Conservation (phyloP, 768 basidiomycete genomes). For the Leucogyrophana mollusca region DNA sequence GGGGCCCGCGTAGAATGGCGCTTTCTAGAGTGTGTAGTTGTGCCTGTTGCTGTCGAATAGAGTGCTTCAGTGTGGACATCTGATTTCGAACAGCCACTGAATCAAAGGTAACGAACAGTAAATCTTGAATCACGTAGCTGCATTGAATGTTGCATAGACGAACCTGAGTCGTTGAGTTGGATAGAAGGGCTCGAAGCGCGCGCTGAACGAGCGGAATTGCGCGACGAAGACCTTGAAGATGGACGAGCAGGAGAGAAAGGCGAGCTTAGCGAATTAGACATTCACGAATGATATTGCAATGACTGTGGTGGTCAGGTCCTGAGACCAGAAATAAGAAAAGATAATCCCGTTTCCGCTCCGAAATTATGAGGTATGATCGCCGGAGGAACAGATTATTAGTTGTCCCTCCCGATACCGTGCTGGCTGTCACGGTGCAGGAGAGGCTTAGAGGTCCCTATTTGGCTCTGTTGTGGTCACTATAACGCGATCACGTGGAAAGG, state of each 20-base stretch:
- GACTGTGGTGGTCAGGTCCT: conserved; percentile 20
- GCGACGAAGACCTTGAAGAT: conserved; percentile 48
- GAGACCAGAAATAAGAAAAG: conserved; percentile 14
- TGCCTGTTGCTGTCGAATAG: conserved; percentile 81
- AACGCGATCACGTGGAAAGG: conserved; percentile 27
- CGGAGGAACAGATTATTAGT: not conserved
- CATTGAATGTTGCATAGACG: conserved; percentile 25
- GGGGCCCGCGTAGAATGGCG: conserved; percentile 63
- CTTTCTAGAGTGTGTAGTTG: conserved; percentile 71
- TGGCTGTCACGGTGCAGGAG: not conserved
- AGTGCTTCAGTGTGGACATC: conserved; percentile 79
- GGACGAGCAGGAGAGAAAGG: conserved; percentile 33
- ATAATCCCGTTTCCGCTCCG: not conserved
- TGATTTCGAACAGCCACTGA: conserved; percentile 76
- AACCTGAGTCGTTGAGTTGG: conserved; percentile 67
- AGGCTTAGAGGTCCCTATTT: conserved; percentile 19
- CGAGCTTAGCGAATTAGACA: conserved; percentile 33
- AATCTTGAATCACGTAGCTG: conserved; percentile 17
- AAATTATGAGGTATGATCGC: not conserved
- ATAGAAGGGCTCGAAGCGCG: conserved; percentile 55
- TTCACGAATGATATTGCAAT: conserved; percentile 24
- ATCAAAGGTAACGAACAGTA: conserved; percentile 25
- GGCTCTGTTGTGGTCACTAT: conserved; percentile 11
- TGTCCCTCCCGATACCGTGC: not conserved
- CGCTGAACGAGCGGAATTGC: conserved; percentile 44